These are phyloP conservation scores for Stagonosporopsis cucurbitacearum DNA, from an alignment of 2,329 filamentous ascomycete genomes.

Conservation along the genomic window DNA sequence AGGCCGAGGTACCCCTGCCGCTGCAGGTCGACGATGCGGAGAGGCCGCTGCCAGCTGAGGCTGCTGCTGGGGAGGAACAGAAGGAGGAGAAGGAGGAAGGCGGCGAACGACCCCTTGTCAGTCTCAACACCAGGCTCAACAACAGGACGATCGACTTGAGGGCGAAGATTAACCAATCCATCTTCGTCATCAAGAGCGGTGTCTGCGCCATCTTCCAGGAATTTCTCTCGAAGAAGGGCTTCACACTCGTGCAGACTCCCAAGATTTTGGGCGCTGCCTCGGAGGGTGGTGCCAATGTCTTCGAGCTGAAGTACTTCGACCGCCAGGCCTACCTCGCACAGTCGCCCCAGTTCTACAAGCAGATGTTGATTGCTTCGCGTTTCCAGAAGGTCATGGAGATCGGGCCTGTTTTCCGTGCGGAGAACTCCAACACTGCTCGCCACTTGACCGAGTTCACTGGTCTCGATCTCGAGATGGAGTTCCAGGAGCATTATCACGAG, in stretches of 20 bases:
- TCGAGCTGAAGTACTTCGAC: conserved; percentile 88
- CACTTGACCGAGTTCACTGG: conserved; percentile 91
- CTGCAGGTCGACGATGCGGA: conserved; percentile 64
- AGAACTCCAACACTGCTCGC: conserved; percentile 82
- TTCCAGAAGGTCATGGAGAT: conserved; percentile 80
- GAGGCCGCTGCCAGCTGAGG: conserved; percentile 55
- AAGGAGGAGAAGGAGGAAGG: conserved; percentile 59
- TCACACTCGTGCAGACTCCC: conserved; percentile 86
- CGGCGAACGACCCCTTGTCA: conserved; percentile 71
- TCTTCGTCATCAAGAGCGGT: conserved; percentile 73
- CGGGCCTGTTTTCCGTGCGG: conserved; percentile 83
- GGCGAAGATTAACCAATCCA: conserved; percentile 87
- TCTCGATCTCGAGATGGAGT: conserved; percentile 90
- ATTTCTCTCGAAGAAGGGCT: conserved; percentile 76
- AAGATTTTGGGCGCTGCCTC: conserved; percentile 89
- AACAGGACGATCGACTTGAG: conserved; percentile 94
- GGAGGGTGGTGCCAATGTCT: conserved; percentile 92
- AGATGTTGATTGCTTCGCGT: conserved; percentile 81
- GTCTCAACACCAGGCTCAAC: conserved; percentile 83
- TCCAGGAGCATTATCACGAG: conserved; percentile 78
- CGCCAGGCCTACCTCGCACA: conserved; percentile 81
- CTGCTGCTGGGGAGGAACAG: conserved; percentile 56
- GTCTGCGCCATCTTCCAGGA: conserved; percentile 75
- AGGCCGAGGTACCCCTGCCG: conserved; percentile 65
- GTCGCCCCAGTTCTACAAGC: conserved; percentile 86